A percentile compares a stretch with the other conserved stretches of the same genome.
These are phyloP conservation scores for Eimeria acervulina DNA, from an alignment of 169 alveolate species.

Conservation along the genomic window DNA sequence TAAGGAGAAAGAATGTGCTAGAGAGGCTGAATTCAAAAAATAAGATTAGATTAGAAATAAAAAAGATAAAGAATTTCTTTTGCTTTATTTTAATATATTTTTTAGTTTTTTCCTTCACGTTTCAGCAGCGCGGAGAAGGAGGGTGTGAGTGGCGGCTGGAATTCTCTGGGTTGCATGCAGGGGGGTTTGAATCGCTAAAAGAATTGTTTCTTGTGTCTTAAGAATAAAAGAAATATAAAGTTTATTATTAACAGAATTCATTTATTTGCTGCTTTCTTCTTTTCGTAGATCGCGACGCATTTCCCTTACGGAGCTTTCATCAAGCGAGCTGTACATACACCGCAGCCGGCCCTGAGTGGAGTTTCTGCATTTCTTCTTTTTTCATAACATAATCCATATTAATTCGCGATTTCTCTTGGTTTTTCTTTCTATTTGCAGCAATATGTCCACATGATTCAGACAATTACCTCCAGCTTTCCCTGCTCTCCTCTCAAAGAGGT, in stretches of 20 bases:
- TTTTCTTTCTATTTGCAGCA: not conserved
- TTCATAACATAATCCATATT: not conserved
- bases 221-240: not conserved
- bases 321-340: not conserved
- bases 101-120: no score
- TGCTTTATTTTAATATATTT: no score
- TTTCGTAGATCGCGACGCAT: not conserved
- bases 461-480: not conserved
- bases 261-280: not conserved
- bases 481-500: no score
- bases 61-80: no score
- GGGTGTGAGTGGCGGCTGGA: no score
- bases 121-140: no score
- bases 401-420: not conserved
- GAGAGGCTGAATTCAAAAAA: no score
- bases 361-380: not conserved
- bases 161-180: no score
- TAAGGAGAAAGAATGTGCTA: no score
- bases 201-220: no score
- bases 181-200: no score
- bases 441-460: conserved; percentile 1
- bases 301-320: not conserved
- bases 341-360: not conserved
- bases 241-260: not conserved
- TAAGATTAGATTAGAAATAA: no score